Base-by-base conservation (phyloP, 164 flowering plant genomes). In the Magnolia officinalis region DNA sequence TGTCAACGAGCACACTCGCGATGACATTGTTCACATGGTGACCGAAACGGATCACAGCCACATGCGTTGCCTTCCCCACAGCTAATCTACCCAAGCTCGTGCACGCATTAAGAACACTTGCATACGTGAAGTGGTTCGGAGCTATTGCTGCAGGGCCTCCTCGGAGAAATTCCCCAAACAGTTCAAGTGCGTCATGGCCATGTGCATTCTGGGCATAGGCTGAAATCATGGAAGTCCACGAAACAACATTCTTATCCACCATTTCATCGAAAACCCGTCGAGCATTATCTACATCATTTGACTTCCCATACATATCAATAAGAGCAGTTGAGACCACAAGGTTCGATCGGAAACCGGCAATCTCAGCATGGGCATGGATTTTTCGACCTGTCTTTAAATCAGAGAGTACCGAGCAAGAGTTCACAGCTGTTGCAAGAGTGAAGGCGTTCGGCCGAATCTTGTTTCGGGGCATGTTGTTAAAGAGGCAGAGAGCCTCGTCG, bases 261-360 rank as follows among this genome's bases (percentile, higher is more conserved):
- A 89, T 89, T 61, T 59, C 59, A 73, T 90, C 85, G 65, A 92
- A 92, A 82, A 90, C 87, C 79, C 78, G 81, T n/a, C 86, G 77
- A 69, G 92, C 89, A 63, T 78, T 79, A 29, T 85, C 83, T 5
- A 86, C 84, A 20, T 82, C 76, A 52, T 87, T 88, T 55, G 88
- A 89, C 77, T 92, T 92, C 69, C 92, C 91, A 82, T 92, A 90
- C 97, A 89, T 89, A 74, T 89, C 86, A 29, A 92, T 79, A 31
- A 92, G 85, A 13, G 93, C 75, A 71, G 90, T 83, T 50, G 86
- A 80, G 4, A 89, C 84, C 37, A 87, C 87, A 78, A 88, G 76
- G 74, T 89, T 82, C 26, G 50, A 21, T 21, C 70, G 82, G 49
- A 84, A 78, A 6, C 93, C 93, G 9, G 75, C 75, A 21, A 70